A percentile compares a stretch with the other conserved stretches of the same genome.
Evolutionary conservation across 352 stramenopile genomes (phyloP).

Genomic region (Pythium coloratum): DNA sequence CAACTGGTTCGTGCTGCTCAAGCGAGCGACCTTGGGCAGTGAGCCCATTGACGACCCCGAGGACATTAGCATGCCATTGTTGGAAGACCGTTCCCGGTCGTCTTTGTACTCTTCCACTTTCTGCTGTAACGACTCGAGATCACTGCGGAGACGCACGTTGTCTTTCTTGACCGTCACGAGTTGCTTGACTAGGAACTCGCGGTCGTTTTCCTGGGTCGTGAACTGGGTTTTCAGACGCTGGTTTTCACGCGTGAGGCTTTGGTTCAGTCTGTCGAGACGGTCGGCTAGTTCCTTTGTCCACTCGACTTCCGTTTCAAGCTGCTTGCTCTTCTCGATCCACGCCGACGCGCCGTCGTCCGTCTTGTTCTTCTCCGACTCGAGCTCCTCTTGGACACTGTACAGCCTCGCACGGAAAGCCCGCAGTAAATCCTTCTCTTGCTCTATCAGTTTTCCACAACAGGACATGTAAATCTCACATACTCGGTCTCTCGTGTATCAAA

Average conservation of each 20-base stretch:
- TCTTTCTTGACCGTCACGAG: slow-evolving; percentile 92
- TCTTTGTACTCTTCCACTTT: slow-evolving; percentile 57
- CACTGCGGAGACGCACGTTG: slow-evolving; percentile 75
- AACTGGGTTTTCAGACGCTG: slow-evolving; percentile 89
- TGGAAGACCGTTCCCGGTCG: slow-evolving; percentile 31
- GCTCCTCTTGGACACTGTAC: slow-evolving; percentile 92
- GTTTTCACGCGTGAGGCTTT: slow-evolving; percentile 88
- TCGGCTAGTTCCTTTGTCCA: slow-evolving; percentile 91
- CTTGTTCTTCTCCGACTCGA: slow-evolving; percentile 92
- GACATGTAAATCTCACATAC: no score
- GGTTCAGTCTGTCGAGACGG: slow-evolving; percentile 88
- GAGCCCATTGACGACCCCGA: slow-evolving; percentile 35
- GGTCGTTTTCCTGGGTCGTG: slow-evolving; percentile 91
- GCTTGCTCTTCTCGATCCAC: slow-evolving; percentile 91
- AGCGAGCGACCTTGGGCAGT: slow-evolving; percentile 11
- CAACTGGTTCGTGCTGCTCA: not conserved
- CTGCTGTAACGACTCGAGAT: slow-evolving; percentile 51
- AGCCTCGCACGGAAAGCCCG: slow-evolving; percentile 88
- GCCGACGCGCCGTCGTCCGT: slow-evolving; percentile 86
- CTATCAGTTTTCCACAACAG: slow-evolving; percentile 28
- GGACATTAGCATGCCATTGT: not conserved
- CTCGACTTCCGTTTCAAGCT: slow-evolving; percentile 89
- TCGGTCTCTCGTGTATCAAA: no score
- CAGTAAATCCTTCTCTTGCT: slow-evolving; percentile 91
- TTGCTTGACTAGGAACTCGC: slow-evolving; percentile 92